phyloP scores from a whole-genome alignment of 1,139 yeast species.

The Taiozyma onychis region DNA sequence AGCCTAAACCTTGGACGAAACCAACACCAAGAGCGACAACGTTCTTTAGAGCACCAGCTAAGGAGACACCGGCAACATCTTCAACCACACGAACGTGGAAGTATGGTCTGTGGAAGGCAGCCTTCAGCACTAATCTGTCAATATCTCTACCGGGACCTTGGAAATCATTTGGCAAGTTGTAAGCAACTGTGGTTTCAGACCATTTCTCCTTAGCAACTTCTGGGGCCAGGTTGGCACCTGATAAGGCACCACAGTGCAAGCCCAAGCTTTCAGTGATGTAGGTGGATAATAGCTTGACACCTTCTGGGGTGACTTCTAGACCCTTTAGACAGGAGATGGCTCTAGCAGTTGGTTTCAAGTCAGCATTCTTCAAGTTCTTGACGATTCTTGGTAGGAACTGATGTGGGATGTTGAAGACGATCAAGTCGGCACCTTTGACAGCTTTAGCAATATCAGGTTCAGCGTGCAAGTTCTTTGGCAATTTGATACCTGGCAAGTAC shows the following conservation, averaged over 20 bases:
- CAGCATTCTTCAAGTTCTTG: slow-evolving; percentile 59
- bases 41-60: slow-evolving; percentile 88
- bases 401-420: slow-evolving; percentile 84
- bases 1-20: slow-evolving; percentile 83
- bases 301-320: slow-evolving; percentile 68
- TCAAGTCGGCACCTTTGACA: slow-evolving; percentile 65
- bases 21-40: slow-evolving; percentile 89
- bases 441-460: slow-evolving; percentile 71
- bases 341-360: slow-evolving; percentile 57
- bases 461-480: slow-evolving; percentile 72
- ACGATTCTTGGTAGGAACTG: slow-evolving; percentile 74
- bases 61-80: slow-evolving; percentile 78
- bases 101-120: slow-evolving; percentile 81
- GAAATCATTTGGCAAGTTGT: slow-evolving; percentile 60
- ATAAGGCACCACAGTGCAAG: slow-evolving; percentile 79
- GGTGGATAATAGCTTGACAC: slow-evolving; percentile 69
- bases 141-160: slow-evolving; percentile 64
- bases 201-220: slow-evolving; percentile 85
- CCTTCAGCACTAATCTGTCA: slow-evolving; percentile 53
- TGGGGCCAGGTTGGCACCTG: slow-evolving; percentile 87
- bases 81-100: slow-evolving; percentile 80
- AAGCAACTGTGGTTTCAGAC: slow-evolving; percentile 89
- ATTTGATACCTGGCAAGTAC: slow-evolving; percentile 67
- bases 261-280: slow-evolving; percentile 68
- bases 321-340: slow-evolving; percentile 89